These are phyloP conservation scores for Penicillium sp. DNA, from an alignment of 2,329 filamentous ascomycete genomes.

Conservation along the genomic window DNA sequence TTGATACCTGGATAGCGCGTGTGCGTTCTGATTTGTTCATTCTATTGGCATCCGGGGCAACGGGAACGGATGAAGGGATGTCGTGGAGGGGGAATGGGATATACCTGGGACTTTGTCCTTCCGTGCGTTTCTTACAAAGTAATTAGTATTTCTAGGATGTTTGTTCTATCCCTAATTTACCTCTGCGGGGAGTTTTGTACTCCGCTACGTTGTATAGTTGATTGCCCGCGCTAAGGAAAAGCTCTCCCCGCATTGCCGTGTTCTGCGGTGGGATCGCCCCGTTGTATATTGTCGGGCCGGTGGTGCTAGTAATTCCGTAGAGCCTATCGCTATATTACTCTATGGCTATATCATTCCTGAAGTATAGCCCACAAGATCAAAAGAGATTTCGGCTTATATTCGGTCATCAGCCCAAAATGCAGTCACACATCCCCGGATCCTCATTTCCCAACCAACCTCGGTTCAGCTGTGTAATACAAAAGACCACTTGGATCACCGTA, in stretches of 20 bases:
- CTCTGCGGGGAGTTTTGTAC: background rate
- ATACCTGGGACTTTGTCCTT: background rate
- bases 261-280: background rate
- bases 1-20: constrained; percentile 24
- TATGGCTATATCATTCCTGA: background rate
- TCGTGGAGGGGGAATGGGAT: background rate
- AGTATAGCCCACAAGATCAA: background rate
- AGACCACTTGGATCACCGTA: background rate
- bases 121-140: background rate
- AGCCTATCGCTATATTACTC: no score
- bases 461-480: background rate
- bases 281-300: background rate
- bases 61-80: constrained; percentile 22
- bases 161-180: background rate
- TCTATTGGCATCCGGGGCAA: constrained; percentile 17
- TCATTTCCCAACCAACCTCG: background rate
- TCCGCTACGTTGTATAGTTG: background rate
- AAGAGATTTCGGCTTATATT: background rate
- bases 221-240: constrained; percentile 8
- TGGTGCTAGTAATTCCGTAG: background rate
- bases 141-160: background rate
- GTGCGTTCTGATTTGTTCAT: constrained; percentile 13
- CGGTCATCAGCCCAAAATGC: background rate
- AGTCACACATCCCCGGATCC: constrained; percentile 3
- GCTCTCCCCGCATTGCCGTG: constrained; percentile 12